Evolutionary conservation across 1,284 basidiomycete species (phyloP).

Genomic region (Sparassis latifolia): DNA sequence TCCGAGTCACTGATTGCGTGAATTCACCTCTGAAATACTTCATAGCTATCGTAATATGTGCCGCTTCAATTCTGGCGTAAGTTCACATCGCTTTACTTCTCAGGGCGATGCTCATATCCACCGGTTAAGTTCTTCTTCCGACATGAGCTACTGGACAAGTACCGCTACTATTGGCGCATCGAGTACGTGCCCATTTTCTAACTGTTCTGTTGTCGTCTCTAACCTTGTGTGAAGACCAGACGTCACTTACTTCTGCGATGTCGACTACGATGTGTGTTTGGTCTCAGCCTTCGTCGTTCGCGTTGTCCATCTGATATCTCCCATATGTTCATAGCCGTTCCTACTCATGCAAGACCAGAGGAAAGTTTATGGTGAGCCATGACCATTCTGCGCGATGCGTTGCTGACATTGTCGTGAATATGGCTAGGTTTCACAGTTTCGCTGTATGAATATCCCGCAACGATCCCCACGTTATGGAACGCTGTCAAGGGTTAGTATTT

Average conservation of each 20-base stretch:
- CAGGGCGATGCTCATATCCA: neutral
- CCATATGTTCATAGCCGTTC: slow-evolving; percentile 70
- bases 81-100: slow-evolving; percentile 18
- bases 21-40: neutral
- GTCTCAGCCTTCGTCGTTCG: neutral
- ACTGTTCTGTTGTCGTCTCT: neutral
- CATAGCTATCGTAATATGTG: slow-evolving; percentile 87
- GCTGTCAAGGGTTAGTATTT: slow-evolving; percentile 39
- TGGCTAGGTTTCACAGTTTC: slow-evolving; percentile 52
- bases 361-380: slow-evolving; percentile 71
- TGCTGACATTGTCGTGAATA: neutral
- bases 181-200: slow-evolving; percentile 36
- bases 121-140: slow-evolving; percentile 72
- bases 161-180: slow-evolving; percentile 91
- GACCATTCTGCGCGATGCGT: neutral
- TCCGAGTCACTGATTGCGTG: too few species aligned
- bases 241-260: slow-evolving; percentile 27
- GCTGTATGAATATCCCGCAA: slow-evolving; percentile 60
- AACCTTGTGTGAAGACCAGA: slow-evolving; percentile 18
- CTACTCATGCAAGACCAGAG: slow-evolving; percentile 83
- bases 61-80: slow-evolving; percentile 88
- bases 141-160: slow-evolving; percentile 74
- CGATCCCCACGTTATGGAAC: slow-evolving; percentile 64
- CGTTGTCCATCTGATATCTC: neutral
- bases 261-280: slow-evolving; percentile 24